Percentiles rank a stretch among this genome's conserved stretches.
phyloP scores from a whole-genome alignment of 2,329 filamentous ascomycete genomes.

The Botrytis deweyae region DNA sequence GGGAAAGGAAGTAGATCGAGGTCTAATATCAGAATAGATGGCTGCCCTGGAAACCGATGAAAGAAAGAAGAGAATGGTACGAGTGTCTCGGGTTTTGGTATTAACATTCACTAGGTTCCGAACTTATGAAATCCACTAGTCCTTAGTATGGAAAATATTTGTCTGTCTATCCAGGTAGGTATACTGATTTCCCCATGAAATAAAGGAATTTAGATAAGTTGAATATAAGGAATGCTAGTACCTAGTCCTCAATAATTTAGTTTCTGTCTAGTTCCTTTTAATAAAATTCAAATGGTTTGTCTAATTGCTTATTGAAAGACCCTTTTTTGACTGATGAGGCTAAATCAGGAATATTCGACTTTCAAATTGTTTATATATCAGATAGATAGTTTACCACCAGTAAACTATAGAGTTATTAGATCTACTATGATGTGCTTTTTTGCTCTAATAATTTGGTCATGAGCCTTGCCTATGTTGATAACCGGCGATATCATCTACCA shows the following conservation, averaged over 20 bases:
- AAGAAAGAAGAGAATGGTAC: neutral
- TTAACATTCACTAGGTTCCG: neutral
- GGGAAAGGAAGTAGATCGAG: neutral
- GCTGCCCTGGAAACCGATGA: neutral
- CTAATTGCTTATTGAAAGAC: neutral
- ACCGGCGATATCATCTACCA: neutral
- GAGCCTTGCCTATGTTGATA: neutral
- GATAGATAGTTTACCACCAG: neutral
- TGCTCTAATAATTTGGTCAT: neutral
- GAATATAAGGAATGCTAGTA: neutral
- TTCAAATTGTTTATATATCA: neutral
- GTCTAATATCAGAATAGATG: neutral
- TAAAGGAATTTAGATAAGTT: neutral
- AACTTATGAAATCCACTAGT: neutral
- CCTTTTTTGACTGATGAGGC: neutral
- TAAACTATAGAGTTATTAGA: too few species aligned
- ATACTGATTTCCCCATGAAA: neutral
- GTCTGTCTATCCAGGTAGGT: neutral
- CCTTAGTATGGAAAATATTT: neutral
- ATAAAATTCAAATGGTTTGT: neutral
- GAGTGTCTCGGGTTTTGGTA: neutral
- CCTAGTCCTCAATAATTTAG: too few species aligned
- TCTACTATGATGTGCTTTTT: neutral
- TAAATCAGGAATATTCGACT: neutral
- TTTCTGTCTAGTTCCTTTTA: neutral